phyloP scores from a whole-genome alignment of 164 flowering plant genomes.

The Chimonanthus praecox region DNA sequence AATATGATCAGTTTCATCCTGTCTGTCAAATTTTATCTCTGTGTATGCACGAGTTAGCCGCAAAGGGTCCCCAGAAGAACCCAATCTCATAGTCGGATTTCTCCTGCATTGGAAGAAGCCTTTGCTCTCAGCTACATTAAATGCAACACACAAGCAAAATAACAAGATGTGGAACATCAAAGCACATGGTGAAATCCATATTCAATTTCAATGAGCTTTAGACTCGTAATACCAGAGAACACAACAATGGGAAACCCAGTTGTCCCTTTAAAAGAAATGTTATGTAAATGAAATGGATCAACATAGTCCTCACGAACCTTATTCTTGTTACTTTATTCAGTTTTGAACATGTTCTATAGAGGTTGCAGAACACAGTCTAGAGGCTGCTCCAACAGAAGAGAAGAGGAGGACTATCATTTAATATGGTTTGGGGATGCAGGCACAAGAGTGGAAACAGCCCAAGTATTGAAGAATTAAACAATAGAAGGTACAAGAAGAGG shows the following conservation, averaged over 20 bases:
- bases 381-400: too few relatives aligned
- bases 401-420: too few relatives aligned
- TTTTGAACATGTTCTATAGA: neutral
- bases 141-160: neutral
- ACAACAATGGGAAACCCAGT: neutral
- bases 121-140: neutral
- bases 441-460: too few relatives aligned
- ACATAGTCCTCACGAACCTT: neutral
- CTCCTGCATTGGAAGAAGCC: constrained; percentile 28
- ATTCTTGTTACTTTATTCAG: neutral
- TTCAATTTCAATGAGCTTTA: neutral
- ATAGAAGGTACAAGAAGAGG: too few relatives aligned
- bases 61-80: constrained; percentile 38
- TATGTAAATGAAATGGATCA: neutral
- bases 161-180: neutral
- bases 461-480: too few relatives aligned
- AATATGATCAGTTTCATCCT: constrained; percentile 20
- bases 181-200: neutral
- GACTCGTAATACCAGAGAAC: neutral
- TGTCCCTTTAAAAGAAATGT: neutral
- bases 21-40: constrained; percentile 20
- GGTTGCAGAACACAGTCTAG: too few relatives aligned
- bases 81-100: constrained; percentile 23
- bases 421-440: too few relatives aligned
- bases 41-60: constrained; percentile 34